A percentile compares a stretch with the other conserved stretches of the same genome.
Conservation (phyloP, 495 filamentous ascomycete species). For the Neurospora sp. region DNA sequence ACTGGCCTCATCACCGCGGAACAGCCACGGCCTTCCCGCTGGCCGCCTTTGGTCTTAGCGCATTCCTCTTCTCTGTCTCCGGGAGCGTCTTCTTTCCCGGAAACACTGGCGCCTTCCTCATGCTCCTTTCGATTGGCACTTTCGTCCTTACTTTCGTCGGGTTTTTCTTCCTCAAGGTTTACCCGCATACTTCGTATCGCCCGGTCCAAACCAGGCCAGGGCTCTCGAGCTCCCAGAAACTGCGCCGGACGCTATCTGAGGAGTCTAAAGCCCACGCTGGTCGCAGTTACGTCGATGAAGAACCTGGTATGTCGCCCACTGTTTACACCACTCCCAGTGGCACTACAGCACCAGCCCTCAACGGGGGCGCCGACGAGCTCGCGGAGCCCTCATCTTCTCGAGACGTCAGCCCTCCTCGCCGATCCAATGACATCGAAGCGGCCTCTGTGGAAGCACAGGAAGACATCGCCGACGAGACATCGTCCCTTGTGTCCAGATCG, state of each 20-base stretch:
- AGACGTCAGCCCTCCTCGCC: conserved; percentile 3
- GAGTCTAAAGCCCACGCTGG: not conserved
- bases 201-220: conserved; percentile 46
- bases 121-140: conserved; percentile 73
- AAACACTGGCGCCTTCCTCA: conserved; percentile 67
- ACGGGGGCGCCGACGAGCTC: conserved; percentile 6
- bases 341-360: not conserved
- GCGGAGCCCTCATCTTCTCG: not conserved
- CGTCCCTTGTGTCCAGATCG: conserved; percentile 68
- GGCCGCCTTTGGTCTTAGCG: conserved; percentile 87
- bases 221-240: conserved; percentile 48
- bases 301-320: conserved; percentile 7
- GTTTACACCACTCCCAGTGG: not conserved
- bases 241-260: conserved; percentile 27
- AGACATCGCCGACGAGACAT: conserved; percentile 58
- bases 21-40: conserved; percentile 91
- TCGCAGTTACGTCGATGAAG: conserved; percentile 25
- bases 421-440: conserved; percentile 1
- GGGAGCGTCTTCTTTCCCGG: conserved; percentile 74
- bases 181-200: conserved; percentile 58
- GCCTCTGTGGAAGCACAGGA: conserved; percentile 7
- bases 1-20: conserved; percentile 85
- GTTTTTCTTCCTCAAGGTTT: conserved; percentile 71
- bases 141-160: conserved; percentile 60
- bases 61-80: conserved; percentile 84